These are phyloP conservation scores for Fusarium brevicatenulatum DNA, from an alignment of 2,329 filamentous ascomycete species.

Conservation along the genomic window DNA sequence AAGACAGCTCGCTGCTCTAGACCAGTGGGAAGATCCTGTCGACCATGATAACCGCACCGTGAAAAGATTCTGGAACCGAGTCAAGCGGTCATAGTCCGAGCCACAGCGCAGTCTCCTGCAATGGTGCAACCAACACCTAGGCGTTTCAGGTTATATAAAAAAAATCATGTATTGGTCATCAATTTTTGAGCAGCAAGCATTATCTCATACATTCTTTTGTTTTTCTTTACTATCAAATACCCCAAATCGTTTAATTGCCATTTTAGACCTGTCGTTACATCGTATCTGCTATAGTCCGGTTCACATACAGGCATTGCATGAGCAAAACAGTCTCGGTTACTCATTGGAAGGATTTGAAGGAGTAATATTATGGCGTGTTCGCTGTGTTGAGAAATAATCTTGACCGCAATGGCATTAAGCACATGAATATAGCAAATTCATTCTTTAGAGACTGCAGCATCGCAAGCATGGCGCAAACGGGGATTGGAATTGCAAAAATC, in stretches of 20 bases:
- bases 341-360: constrained; percentile 39
- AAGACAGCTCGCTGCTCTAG: constrained; percentile 62
- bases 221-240: constrained; percentile 37
- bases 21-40: constrained; percentile 55
- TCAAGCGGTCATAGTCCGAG: constrained; percentile 56
- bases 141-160: not conserved
- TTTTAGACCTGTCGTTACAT: constrained; percentile 18
- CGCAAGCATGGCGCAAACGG: constrained; percentile 19
- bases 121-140: not conserved
- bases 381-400: not conserved
- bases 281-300: constrained; percentile 4
- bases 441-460: constrained; percentile 9
- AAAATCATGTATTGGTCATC: not conserved
- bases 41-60: constrained; percentile 62
- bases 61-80: constrained; percentile 72
- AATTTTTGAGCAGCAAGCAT: constrained; percentile 1
- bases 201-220: constrained; percentile 7
- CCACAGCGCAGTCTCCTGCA: not conserved
- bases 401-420: not conserved
- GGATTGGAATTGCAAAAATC: constrained; percentile 7
- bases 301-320: constrained; percentile 13
- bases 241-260: constrained; percentile 35
- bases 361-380: constrained; percentile 13
- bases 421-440: not conserved
- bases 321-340: constrained; percentile 22